Conservation (phyloP, 345 rosid species). For the Rhizophora apiculata region DNA sequence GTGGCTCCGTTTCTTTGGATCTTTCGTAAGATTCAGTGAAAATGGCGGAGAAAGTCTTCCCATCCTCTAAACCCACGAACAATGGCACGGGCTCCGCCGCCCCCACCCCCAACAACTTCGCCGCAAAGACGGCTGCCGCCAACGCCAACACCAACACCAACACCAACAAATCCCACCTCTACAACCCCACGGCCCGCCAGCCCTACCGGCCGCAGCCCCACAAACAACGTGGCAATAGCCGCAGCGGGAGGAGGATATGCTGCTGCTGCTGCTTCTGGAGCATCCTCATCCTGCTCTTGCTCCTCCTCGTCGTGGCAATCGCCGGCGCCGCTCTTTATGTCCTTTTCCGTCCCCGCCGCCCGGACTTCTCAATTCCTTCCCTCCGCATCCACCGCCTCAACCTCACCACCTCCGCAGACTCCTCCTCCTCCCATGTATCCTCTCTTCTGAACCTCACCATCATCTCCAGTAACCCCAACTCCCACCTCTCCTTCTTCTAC, state of each 20-base stretch:
- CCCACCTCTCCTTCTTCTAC: slow-evolving; percentile 66
- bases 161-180: slow-evolving; percentile 42
- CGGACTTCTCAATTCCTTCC: slow-evolving; percentile 60
- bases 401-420: slow-evolving; percentile 62
- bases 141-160: slow-evolving; percentile 22
- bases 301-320: slow-evolving; percentile 59
- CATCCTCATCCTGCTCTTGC: slow-evolving; percentile 50
- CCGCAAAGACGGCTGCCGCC: slow-evolving; percentile 18
- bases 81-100: slow-evolving; percentile 7
- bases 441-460: slow-evolving; percentile 79
- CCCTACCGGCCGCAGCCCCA: slow-evolving; percentile 59
- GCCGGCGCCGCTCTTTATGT: slow-evolving; percentile 72
- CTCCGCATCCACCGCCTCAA: slow-evolving; percentile 69
- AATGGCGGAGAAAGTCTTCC: slow-evolving; percentile 73
- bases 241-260: slow-evolving; percentile 59
- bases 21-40: not conserved
- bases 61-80: slow-evolving; percentile 42
- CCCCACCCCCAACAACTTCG: slow-evolving; percentile 6
- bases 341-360: slow-evolving; percentile 77
- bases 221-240: slow-evolving; percentile 49
- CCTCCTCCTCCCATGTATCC: slow-evolving; percentile 59
- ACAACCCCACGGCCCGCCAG: slow-evolving; percentile 57
- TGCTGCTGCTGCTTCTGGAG: slow-evolving; percentile 93
- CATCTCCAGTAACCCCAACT: slow-evolving; percentile 67
- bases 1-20: not conserved